These are phyloP conservation scores for Arthroderma sp. DNA, from an alignment of 2,329 filamentous ascomycete species.

Conservation along the genomic window DNA sequence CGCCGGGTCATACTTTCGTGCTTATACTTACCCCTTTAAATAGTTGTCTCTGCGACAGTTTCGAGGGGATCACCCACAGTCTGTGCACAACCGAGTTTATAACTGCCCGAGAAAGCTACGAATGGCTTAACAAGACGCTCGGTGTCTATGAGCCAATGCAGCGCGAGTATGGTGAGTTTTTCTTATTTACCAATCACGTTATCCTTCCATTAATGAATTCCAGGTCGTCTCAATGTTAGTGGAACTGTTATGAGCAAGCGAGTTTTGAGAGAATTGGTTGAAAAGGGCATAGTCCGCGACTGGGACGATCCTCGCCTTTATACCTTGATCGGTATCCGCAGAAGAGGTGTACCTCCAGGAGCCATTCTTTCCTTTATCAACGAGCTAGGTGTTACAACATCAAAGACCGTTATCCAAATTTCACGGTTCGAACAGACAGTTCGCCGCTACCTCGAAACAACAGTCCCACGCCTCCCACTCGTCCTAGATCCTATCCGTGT, in stretches of 20 bases:
- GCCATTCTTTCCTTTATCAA: conserved; percentile 75
- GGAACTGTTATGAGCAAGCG: conserved; percentile 75
- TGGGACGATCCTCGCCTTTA: conserved; percentile 82
- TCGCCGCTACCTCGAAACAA: conserved; percentile 71
- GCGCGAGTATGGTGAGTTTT: conserved; percentile 51
- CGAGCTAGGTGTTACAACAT: conserved; percentile 73
- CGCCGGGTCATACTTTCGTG: background rate
- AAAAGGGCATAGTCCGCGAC: conserved; percentile 17
- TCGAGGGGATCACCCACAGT: conserved; percentile 83
- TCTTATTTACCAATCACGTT: background rate
- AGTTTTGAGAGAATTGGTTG: conserved; percentile 61
- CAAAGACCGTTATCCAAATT: conserved; percentile 61
- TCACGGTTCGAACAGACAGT: conserved; percentile 66
- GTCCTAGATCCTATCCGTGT: conserved; percentile 70
- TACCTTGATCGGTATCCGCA: conserved; percentile 64
- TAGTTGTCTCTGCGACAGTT: conserved; percentile 71
- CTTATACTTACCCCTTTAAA: conserved; percentile 18
- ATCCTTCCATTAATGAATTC: background rate
- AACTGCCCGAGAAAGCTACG: conserved; percentile 71
- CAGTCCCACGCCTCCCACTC: conserved; percentile 72
- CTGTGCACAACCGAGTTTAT: conserved; percentile 91
- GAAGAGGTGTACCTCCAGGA: conserved; percentile 68
- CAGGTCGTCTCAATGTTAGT: conserved; percentile 55
- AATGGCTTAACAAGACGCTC: conserved; percentile 72
- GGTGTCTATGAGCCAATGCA: conserved; percentile 89